These are phyloP conservation scores for Salix purpurea DNA, from an alignment of 345 rosid species.

Conservation along the genomic window DNA sequence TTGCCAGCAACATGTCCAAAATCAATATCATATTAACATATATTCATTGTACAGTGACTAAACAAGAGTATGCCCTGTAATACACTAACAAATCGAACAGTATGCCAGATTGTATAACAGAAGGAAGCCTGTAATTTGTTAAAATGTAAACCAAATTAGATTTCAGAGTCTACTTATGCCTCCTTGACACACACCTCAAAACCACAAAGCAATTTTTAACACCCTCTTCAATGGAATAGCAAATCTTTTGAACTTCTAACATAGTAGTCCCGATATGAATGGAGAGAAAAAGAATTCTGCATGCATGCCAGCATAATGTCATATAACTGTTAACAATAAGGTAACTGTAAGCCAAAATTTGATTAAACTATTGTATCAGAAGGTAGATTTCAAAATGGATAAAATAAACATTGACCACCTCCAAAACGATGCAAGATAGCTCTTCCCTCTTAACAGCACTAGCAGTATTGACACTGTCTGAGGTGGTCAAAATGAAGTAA, in stretches of 20 bases:
- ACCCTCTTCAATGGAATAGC: not conserved
- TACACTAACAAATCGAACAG: not conserved
- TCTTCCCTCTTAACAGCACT: constrained; percentile 77
- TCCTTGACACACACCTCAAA: not conserved
- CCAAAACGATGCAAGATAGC: constrained; percentile 73
- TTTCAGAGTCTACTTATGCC: not conserved
- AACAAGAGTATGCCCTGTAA: not conserved
- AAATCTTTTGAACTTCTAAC: not conserved
- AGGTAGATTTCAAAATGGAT: not conserved
- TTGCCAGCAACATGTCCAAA: not conserved
- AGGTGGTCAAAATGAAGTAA: constrained; percentile 53
- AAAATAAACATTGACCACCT: constrained; percentile 38
- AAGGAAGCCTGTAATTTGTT: not conserved
- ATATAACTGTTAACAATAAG: not conserved
- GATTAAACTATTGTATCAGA: not conserved
- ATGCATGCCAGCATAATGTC: not conserved
- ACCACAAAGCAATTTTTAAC: not conserved
- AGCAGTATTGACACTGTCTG: constrained; percentile 45
- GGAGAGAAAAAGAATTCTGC: not conserved
- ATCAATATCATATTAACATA: not conserved
- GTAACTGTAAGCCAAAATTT: not conserved
- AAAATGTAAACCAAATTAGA: not conserved
- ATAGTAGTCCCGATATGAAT: not conserved
- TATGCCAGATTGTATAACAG: not conserved
- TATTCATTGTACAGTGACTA: no score